A percentile compares a stretch with the other conserved stretches of the same genome.
phyloP scores from a whole-genome alignment of 2,329 filamentous ascomycete genomes.

The Ophiostoma ulmi region DNA sequence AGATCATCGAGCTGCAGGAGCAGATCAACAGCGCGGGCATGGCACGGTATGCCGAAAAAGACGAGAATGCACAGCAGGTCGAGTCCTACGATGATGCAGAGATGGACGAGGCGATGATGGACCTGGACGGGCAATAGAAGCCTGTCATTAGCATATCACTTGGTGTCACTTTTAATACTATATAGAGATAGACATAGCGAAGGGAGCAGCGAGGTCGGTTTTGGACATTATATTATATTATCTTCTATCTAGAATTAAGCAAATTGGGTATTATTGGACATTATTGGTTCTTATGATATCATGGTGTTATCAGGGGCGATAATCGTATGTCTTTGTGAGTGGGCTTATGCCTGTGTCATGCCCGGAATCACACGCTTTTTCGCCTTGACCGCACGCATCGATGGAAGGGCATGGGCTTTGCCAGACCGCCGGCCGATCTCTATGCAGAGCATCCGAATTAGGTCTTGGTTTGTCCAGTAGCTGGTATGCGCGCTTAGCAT shows the following conservation, averaged over 20 bases:
- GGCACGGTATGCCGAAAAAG: conserved; percentile 29
- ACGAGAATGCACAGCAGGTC: conserved; percentile 24
- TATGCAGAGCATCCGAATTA: conserved; percentile 82
- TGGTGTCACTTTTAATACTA: neutral
- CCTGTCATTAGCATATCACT: neutral
- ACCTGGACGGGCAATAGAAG: conserved; percentile 28
- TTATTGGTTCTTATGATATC: neutral
- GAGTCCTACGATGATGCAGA: conserved; percentile 43
- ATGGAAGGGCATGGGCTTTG: conserved; percentile 51
- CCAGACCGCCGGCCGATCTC: conserved; percentile 77
- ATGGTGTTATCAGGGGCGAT: neutral
- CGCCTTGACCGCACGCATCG: conserved; percentile 55
- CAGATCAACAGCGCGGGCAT: conserved; percentile 32
- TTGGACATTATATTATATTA: neutral
- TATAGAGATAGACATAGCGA: neutral
- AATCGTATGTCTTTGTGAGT: too few species aligned
- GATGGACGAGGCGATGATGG: conserved; percentile 44
- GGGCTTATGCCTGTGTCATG: neutral
- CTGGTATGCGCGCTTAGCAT: conserved; percentile 94
- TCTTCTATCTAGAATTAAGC: neutral
- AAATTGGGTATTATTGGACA: neutral
- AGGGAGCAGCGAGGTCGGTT: neutral
- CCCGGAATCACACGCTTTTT: conserved; percentile 36
- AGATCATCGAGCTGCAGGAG: conserved; percentile 57
- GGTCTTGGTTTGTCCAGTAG: conserved; percentile 85